A percentile compares a stretch with the other conserved stretches of the same genome.
Conservation (phyloP, 176 grass and related monocot species). For the Phyllostachys edulis region DNA sequence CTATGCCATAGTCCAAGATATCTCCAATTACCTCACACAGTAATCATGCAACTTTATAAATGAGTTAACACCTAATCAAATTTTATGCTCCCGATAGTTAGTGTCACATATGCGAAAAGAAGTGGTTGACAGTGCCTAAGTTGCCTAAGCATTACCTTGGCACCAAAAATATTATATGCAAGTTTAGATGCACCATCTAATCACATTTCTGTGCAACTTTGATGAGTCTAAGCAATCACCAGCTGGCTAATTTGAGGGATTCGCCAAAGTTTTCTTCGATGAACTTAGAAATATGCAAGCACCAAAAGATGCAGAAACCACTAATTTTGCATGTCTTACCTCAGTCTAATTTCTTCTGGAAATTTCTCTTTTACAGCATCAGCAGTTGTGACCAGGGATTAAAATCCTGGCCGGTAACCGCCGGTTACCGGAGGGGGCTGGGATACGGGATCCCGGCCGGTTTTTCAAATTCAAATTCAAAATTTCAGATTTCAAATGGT, state of each 20-base stretch:
- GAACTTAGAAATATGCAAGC: not conserved
- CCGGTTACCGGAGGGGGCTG: too few relatives aligned
- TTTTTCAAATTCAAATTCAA: too few relatives aligned
- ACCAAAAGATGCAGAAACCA: constrained; percentile 7
- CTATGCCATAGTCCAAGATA: not conserved
- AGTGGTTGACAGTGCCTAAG: constrained; percentile 4
- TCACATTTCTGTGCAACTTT: not conserved
- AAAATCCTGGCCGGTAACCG: too few relatives aligned
- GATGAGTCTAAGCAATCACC: not conserved
- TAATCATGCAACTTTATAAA: not conserved
- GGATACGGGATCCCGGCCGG: too few relatives aligned
- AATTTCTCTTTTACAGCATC: constrained; percentile 74
- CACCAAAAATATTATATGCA: not conserved
- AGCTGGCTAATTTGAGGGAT: not conserved
- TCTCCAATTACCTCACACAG: not conserved
- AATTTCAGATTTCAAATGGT: too few relatives aligned
- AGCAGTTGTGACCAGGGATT: too few relatives aligned
- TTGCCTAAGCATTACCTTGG: not conserved
- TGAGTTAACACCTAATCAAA: not conserved
- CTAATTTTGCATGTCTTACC: constrained; percentile 42
- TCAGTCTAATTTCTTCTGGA: constrained; percentile 95
- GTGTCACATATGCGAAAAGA: not conserved
- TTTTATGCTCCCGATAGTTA: not conserved
- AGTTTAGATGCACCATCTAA: constrained; percentile 10
- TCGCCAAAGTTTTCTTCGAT: not conserved